Percentiles rank a stretch among this genome's conserved stretches.
phyloP scores from a whole-genome alignment of 805 yeast species.

The Yamadazyma paraphyllophila region DNA sequence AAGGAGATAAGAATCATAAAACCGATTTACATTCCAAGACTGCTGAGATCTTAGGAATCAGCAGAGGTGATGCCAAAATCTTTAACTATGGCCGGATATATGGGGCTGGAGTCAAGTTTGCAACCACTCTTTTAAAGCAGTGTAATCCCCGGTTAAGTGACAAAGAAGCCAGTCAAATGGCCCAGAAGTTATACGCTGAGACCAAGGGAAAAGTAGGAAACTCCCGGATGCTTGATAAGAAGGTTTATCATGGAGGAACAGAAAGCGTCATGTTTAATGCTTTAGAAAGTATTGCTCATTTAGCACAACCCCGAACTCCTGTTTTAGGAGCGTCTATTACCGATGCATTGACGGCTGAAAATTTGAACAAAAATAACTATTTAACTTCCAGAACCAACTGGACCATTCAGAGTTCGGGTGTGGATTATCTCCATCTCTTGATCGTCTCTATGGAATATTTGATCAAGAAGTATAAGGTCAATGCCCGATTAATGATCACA shows the following conservation, averaged over 20 bases:
- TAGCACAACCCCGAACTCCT: slow-evolving; percentile 81
- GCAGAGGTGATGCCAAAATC: slow-evolving; percentile 88
- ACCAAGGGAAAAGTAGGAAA: slow-evolving; percentile 68
- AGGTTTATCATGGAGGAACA: slow-evolving; percentile 80
- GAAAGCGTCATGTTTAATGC: slow-evolving; percentile 91
- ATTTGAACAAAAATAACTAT: slow-evolving; percentile 63
- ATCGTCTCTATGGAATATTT: slow-evolving; percentile 86
- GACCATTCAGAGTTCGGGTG: slow-evolving; percentile 98
- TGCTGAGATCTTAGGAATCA: slow-evolving; percentile 83
- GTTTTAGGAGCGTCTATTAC: slow-evolving; percentile 93
- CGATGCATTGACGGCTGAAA: slow-evolving; percentile 64
- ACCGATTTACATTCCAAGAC: slow-evolving; percentile 96
- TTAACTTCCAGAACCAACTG: slow-evolving; percentile 92
- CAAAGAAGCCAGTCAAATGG: slow-evolving; percentile 61
- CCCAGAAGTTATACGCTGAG: slow-evolving; percentile 65
- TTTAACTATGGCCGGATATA: slow-evolving; percentile 96
- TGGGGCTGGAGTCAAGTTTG: slow-evolving; percentile 95
- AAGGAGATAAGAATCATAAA: slow-evolving; percentile 87
- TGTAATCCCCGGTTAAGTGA: slow-evolving; percentile 74
- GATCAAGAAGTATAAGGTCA: slow-evolving; percentile 56
- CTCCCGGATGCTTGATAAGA: slow-evolving; percentile 24
- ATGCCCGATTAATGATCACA: slow-evolving; percentile 78
- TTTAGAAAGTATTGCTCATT: slow-evolving; percentile 82
- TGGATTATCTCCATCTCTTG: slow-evolving; percentile 86
- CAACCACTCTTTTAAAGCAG: slow-evolving; percentile 76